These are phyloP conservation scores for Globisporangium apiculatum DNA, from an alignment of 352 stramenopile genomes.

Conservation along the genomic window DNA sequence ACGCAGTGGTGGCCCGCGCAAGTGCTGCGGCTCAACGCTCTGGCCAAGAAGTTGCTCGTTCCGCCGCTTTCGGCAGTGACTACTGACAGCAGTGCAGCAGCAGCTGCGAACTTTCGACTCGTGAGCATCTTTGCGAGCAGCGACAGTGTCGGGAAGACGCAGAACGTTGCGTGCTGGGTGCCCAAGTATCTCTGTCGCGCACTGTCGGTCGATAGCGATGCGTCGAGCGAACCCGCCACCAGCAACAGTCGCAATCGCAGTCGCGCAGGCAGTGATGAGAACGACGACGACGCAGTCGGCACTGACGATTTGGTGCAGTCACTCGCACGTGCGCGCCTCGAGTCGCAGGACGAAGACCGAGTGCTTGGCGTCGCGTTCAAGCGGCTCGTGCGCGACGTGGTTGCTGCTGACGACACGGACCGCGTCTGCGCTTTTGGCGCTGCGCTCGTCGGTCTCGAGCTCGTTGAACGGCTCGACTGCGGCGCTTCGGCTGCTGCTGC, in stretches of 20 bases:
- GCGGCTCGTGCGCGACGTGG: constrained; percentile 21
- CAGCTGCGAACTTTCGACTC: constrained; percentile 37
- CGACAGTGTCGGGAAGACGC: constrained; percentile 18
- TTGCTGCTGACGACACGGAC: neutral
- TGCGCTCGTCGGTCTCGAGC: constrained; percentile 9
- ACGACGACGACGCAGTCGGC: neutral
- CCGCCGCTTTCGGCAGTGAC: constrained; percentile 16
- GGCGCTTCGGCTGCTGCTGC: neutral
- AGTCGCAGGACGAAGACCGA: constrained; percentile 18
- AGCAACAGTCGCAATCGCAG: neutral
- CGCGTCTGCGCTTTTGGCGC: constrained; percentile 6
- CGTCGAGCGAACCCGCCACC: no score
- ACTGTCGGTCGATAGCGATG: constrained; percentile 39
- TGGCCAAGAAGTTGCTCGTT: constrained; percentile 43
- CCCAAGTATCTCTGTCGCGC: constrained; percentile 69
- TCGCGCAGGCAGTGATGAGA: neutral
- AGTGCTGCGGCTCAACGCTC: constrained; percentile 53
- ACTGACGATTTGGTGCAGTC: constrained; percentile 15
- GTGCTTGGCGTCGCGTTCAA: constrained; percentile 25
- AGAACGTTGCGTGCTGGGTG: constrained; percentile 67
- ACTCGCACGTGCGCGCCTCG: constrained; percentile 17
- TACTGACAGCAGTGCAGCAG: constrained; percentile 14
- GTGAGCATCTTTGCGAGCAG: constrained; percentile 48
- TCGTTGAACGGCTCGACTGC: neutral
- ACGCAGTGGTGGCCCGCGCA: constrained; percentile 76